A percentile compares a stretch with the other conserved stretches of the same genome.
Conservation (phyloP, 495 filamentous ascomycete genomes). For the Hyaloscypha finlandica region DNA sequence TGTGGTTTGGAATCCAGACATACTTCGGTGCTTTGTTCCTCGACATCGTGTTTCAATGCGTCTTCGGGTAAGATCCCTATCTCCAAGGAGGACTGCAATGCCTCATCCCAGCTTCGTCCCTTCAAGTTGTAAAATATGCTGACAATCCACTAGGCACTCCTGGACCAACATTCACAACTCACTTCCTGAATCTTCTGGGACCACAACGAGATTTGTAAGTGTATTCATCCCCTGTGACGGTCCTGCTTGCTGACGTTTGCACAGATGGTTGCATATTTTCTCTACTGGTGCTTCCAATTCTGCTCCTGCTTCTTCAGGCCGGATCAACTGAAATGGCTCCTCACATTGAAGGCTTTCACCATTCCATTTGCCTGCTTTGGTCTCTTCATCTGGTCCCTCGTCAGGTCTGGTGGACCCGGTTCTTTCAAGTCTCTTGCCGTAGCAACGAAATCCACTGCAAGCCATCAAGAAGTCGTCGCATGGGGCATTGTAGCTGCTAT, state of each 20-base stretch:
- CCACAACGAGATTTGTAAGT: constrained; percentile 33
- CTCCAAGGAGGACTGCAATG: too few relatives aligned
- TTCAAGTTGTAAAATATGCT: too few relatives aligned
- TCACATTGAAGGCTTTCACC: constrained; percentile 15
- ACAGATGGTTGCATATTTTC: constrained; percentile 42
- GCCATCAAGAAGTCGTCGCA: not conserved
- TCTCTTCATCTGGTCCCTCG: constrained; percentile 18
- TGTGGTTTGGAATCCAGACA: constrained; percentile 12
- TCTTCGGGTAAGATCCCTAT: constrained; percentile 4
- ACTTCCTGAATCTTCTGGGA: constrained; percentile 37
- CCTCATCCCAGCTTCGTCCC: too few relatives aligned
- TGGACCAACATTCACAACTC: constrained; percentile 37
- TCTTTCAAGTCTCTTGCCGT: constrained; percentile 4
- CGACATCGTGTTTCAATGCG: constrained; percentile 7
- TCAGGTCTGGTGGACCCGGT: constrained; percentile 8
- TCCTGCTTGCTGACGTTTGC: not conserved
- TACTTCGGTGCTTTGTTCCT: constrained; percentile 15
- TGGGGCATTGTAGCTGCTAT: not conserved
- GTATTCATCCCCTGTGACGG: too few relatives aligned
- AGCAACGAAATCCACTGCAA: constrained; percentile 2
- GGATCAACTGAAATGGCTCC: constrained; percentile 21
- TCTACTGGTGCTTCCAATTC: constrained; percentile 47
- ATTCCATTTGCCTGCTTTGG: constrained; percentile 12
- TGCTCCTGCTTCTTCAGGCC: constrained; percentile 34
- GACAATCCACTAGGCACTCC: too few relatives aligned